Evolutionary conservation across 768 basidiomycete genomes (phyloP).

Genomic region (Pholiota microspora): DNA sequence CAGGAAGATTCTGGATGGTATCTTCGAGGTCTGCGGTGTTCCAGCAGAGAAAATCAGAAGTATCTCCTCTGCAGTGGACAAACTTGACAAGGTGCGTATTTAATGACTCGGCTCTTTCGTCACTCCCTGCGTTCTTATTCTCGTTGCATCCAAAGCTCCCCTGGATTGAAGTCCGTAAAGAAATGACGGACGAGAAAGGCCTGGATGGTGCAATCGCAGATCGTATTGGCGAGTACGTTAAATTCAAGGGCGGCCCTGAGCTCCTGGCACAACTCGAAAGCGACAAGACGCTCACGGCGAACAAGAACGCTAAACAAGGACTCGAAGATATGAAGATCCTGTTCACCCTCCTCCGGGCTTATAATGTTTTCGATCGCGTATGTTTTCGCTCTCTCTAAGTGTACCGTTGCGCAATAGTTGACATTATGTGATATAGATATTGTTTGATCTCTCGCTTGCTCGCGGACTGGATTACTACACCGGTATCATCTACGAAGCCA

Average conservation of each 20-base stretch:
- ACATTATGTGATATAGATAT: constrained; percentile 51
- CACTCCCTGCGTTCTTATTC: background rate
- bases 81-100: constrained; percentile 83
- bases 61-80: constrained; percentile 97
- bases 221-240: constrained; percentile 96
- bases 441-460: constrained; percentile 96
- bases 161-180: constrained; percentile 90
- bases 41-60: constrained; percentile 83
- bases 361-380: constrained; percentile 77
- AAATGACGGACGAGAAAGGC: constrained; percentile 97
- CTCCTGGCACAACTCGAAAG: constrained; percentile 69
- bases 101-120: too few species aligned
- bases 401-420: background rate
- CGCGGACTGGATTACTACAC: constrained; percentile 98
- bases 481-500: constrained; percentile 96
- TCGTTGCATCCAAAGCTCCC: constrained; percentile 56
- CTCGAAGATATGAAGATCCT: constrained; percentile 83
- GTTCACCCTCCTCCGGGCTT: constrained; percentile 80
- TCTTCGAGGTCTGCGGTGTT: constrained; percentile 96
- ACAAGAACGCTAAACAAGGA: constrained; percentile 77
- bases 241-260: constrained; percentile 83
- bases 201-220: constrained; percentile 80
- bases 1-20: constrained; percentile 94
- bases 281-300: constrained; percentile 64
- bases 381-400: constrained; percentile 11